These are phyloP conservation scores for Capsicum pubescens DNA, from an alignment of 257 asterid species.

Conservation along the genomic window DNA sequence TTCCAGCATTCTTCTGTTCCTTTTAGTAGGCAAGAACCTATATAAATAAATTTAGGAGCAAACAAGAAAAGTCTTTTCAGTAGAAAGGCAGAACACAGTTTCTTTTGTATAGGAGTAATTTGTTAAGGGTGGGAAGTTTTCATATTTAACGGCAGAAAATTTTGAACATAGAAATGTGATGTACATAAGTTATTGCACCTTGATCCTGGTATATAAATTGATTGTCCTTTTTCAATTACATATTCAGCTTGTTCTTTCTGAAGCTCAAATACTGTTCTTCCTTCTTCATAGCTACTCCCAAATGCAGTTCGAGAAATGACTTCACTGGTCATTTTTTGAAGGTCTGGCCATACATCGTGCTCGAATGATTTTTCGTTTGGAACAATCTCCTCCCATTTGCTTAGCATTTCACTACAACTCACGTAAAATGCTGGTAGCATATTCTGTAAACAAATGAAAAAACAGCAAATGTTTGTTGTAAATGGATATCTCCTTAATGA, in stretches of 20 bases:
- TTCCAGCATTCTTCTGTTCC: slow-evolving; percentile 37
- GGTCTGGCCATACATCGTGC: slow-evolving; percentile 52
- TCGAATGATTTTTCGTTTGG: slow-evolving; percentile 34
- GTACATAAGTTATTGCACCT: slow-evolving; percentile 38
- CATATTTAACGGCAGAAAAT: too few species aligned
- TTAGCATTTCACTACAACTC: slow-evolving; percentile 45
- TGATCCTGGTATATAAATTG: slow-evolving; percentile 48
- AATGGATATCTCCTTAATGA: not conserved
- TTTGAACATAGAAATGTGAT: not conserved
- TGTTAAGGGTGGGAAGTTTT: too few species aligned
- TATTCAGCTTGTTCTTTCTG: slow-evolving; percentile 48
- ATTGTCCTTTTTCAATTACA: slow-evolving; percentile 17
- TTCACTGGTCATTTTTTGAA: slow-evolving; percentile 43
- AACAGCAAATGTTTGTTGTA: too few species aligned
- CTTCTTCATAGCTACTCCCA: slow-evolving; percentile 59
- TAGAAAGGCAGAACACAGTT: too few species aligned
- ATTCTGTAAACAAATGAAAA: slow-evolving; percentile 31
- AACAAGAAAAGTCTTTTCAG: not conserved
- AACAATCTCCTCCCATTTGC: slow-evolving; percentile 46
- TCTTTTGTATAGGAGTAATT: too few species aligned
- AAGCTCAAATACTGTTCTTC: slow-evolving; percentile 49
- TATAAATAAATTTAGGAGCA: not conserved
- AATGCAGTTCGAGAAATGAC: slow-evolving; percentile 57
- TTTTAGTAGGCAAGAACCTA: slow-evolving; percentile 54
- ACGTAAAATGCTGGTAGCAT: slow-evolving; percentile 48